phyloP scores from a whole-genome alignment of 352 stramenopile species.

The Pythium angustatum region DNA sequence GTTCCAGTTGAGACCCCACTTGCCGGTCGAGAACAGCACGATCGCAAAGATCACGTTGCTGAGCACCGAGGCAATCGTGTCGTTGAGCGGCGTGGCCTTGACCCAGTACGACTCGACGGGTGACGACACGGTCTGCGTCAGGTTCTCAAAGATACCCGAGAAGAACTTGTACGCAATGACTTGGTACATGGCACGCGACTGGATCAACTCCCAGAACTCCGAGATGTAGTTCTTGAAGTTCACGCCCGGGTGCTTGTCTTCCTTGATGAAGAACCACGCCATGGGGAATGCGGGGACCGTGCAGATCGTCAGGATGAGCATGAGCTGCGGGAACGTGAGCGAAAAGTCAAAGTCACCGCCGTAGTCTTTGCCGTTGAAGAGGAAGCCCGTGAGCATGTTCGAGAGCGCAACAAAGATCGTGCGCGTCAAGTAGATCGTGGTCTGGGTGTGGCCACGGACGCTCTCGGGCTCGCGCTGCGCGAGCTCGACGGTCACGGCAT shows the following conservation, averaged over 20 bases:
- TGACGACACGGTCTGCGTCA: not conserved
- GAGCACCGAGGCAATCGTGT: conserved; percentile 7
- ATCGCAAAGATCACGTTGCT: conserved; percentile 16
- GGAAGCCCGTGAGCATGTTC: conserved; percentile 41
- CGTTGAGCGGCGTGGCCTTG: conserved; percentile 2
- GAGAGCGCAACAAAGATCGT: conserved; percentile 43
- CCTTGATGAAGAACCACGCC: conserved; percentile 22
- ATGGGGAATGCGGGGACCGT: not conserved
- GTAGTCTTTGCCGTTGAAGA: conserved; percentile 40
- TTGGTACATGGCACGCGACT: conserved; percentile 16
- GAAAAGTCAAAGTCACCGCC: conserved; percentile 1
- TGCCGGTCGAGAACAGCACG: conserved; percentile 9
- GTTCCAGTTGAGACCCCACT: conserved; percentile 1
- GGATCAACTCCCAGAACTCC: conserved; percentile 33
- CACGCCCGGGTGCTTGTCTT: conserved; percentile 23
- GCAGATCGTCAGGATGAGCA: not conserved
- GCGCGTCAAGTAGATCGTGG: conserved; percentile 42
- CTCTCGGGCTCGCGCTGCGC: conserved; percentile 51
- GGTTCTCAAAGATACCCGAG: conserved; percentile 9
- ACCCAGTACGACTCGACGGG: not conserved
- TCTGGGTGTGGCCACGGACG: conserved; percentile 35
- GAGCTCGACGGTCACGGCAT: conserved; percentile 55
- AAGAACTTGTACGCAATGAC: not conserved
- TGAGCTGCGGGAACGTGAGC: conserved; percentile 1
- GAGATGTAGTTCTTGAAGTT: conserved; percentile 26